Evolutionary conservation across 1,139 yeast species (phyloP).

Genomic region (Sugiyamaella grinbergsii): DNA sequence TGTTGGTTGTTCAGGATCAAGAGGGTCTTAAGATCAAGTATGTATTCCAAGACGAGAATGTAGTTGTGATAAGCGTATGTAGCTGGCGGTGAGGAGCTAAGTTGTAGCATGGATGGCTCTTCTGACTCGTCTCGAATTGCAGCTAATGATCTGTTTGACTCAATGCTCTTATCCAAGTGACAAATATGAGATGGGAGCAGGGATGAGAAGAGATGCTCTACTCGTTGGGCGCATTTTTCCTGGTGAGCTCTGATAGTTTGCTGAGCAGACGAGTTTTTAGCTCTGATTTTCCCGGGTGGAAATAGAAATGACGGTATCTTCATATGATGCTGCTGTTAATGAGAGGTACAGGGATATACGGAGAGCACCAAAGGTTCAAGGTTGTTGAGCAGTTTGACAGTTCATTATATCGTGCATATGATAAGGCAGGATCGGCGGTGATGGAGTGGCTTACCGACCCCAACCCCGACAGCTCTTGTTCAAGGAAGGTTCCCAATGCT

Average conservation of each 20-base stretch:
- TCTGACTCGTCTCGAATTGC: neutral
- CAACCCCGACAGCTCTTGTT: no score
- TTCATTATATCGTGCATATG: no score
- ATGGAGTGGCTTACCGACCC: no score
- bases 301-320: neutral
- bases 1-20: neutral
- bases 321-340: no score
- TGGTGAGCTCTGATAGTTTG: neutral
- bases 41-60: neutral
- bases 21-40: constrained; percentile 6
- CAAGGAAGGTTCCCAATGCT: no score
- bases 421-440: no score
- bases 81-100: no score
- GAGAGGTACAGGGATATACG: no score
- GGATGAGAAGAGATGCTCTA: neutral
- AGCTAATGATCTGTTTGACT: neutral
- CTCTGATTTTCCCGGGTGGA: neutral
- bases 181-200: constrained; percentile 1
- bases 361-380: no score
- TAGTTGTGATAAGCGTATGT: neutral
- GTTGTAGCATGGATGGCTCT: neutral
- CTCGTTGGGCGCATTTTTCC: neutral
- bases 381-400: no score
- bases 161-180: neutral
- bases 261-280: neutral